These are phyloP conservation scores for Brassica juncea DNA, from an alignment of 345 rosid species.

Conservation along the genomic window DNA sequence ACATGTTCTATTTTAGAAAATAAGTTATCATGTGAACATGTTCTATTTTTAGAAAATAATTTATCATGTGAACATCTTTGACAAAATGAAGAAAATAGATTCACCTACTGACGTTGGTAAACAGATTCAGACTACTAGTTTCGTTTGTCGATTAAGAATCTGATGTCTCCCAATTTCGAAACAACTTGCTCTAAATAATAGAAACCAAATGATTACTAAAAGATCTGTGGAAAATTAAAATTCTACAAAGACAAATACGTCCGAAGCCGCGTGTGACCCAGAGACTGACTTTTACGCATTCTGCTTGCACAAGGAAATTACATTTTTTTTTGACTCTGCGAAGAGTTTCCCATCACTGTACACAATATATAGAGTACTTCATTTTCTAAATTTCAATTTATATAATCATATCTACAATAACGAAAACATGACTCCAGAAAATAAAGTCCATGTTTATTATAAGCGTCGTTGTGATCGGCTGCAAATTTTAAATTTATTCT, in stretches of 20 bases:
- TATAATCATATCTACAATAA: neutral
- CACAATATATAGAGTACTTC: neutral
- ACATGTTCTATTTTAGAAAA: no score
- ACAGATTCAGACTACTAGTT: neutral
- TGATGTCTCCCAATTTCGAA: neutral
- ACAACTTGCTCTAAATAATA: conserved; percentile 4
- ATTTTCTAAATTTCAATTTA: neutral
- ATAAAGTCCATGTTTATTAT: neutral
- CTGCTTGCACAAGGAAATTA: conserved; percentile 4
- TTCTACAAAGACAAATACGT: neutral
- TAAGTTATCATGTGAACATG: neutral
- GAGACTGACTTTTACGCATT: conserved; percentile 16
- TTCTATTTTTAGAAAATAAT: neutral
- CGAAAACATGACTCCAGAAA: conserved; percentile 9
- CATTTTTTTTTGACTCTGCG: neutral
- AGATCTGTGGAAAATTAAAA: conserved; percentile 8
- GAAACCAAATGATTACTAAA: neutral
- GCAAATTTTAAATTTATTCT: neutral
- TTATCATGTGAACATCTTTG: conserved; percentile 13
- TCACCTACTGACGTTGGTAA: neutral
- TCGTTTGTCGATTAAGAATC: neutral
- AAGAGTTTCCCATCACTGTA: conserved; percentile 9
- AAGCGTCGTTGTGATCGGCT: neutral
- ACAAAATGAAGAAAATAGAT: conserved; percentile 6
- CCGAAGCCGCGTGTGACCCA: neutral